Base-by-base conservation (phyloP, 129 eudicot genomes). In the Flaveria trinervia region DNA sequence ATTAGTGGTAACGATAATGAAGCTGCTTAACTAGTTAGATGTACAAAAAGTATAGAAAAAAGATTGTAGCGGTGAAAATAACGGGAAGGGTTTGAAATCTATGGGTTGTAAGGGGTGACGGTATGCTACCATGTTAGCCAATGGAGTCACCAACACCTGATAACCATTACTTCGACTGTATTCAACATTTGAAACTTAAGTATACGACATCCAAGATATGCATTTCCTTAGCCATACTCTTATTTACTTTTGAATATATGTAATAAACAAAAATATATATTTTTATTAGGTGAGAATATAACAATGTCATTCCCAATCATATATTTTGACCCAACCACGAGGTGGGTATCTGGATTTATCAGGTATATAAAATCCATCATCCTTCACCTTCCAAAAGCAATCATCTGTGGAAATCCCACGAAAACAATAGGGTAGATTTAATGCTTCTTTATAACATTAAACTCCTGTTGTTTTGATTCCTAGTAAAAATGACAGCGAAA, bases 401-500 rank as follows among this genome's bases (percentile, higher is more conserved):
- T 61, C 43, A n/a, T 13, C 1, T 3, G 12, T n/a, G 7, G 5
- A 7, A 1, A 8, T 0, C 2, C 17, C 17, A 20, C 43, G n/a
- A 61, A 9, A 11, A 61, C n/a, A 26, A 61, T 61, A 61, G n/a
- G 68, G 41, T 30, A 30, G 3, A 30, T 30, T 30, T 30, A 30
- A 30, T 30, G 16, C 17, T 10, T 15, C 8, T 14, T 2, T 17
- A 25, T 61, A 61, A 61, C 68, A 10, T 3, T 9, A 61, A 61
- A 61, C n/a, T 61, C 68, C 10, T 25, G 68, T 3, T 61, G 68
- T 17, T 61, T 61, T 61, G 68, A 61, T 61, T 61, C 68, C 68
- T 18, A 26, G 15, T 61, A 8, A 26, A 61, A 61, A 26, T 26
- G 7, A 26, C 68, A 61, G 2, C n/a, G 0, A 16, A 61, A 61